Evolutionary conservation across 805 yeast genomes (phyloP), one percentile per base, ranked within the genome.

Genomic region (Pichia sporocuriosa): DNA sequence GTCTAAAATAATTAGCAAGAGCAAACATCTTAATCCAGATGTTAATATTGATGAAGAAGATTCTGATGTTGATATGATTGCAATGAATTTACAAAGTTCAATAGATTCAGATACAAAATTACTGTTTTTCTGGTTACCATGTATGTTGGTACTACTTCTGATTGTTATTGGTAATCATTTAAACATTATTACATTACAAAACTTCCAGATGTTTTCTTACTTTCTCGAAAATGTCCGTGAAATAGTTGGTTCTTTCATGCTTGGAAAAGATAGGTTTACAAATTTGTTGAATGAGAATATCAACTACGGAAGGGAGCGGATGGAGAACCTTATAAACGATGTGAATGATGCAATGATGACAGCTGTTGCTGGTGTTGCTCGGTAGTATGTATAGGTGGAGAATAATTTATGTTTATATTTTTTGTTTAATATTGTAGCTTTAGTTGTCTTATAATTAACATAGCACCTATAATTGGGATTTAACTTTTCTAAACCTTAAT

Each of bases 121-220:
- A 48, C 65, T 86, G 46, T 85, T 89, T 59, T 88, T 89, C 72
- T 89, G 97, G 97, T 63, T 88, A 44, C 97, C 97, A 12, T 72
- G 84, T 29, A 62, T 76, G 58, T 63, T 86, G 39, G 51, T 81
- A 17, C 57, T 84, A 25, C 61, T 80, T 15, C 64, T 78, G 35
- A 47, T 62, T 16, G 46, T 63, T n/a, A 42, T 61, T 7, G 61
- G 58, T 20, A 57, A 50, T 35, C 56, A 55, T 31, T 51, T 63
- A 28, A 50, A 55, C 19, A 40, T 59, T 21, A 42, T 54, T 22
- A 40, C 46, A n/a, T 35, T 53, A 16, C 51, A 57, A 22, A 48
- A 49, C 9, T 48, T 57, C 25, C 43, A 47, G 8, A 31, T 33
- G 6, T 49, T 53, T 27, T 46, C 58, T 13, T 52, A 61, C 17